Evolutionary conservation across 2,329 filamentous ascomycete genomes (phyloP).

Genomic region (Penicillium sp.): DNA sequence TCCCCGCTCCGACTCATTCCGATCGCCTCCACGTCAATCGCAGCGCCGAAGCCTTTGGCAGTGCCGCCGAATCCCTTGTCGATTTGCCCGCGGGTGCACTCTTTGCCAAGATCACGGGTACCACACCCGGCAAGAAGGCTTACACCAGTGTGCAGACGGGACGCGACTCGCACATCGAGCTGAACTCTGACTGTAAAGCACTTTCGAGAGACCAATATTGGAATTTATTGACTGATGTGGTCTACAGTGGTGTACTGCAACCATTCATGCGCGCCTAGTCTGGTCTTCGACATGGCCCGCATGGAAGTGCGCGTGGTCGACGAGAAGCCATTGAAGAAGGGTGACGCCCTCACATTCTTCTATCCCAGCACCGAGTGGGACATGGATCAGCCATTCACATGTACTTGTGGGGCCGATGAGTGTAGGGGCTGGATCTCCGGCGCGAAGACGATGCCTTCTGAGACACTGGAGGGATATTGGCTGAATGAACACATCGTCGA

Average conservation of each 20-base stretch:
- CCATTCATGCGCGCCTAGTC: conserved; percentile 50
- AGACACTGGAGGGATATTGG: conserved; percentile 37
- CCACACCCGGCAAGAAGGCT: conserved; percentile 43
- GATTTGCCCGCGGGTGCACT: conserved; percentile 48
- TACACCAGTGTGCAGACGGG: conserved; percentile 52
- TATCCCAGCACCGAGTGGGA: conserved; percentile 49
- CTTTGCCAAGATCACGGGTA: conserved; percentile 45
- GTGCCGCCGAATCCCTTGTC: conserved; percentile 46
- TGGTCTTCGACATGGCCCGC: conserved; percentile 50
- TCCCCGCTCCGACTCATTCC: conserved; percentile 26
- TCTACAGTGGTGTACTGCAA: conserved; percentile 49
- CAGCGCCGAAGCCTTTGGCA: conserved; percentile 33
- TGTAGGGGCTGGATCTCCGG: conserved; percentile 41
- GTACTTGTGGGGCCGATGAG: conserved; percentile 38
- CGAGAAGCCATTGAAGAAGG: conserved; percentile 36
- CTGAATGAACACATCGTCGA: conserved; percentile 42
- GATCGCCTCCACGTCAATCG: conserved; percentile 26
- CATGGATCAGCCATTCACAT: conserved; percentile 46
- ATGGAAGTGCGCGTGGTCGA: conserved; percentile 40
- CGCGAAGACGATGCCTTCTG: conserved; percentile 33
- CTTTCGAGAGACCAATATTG: background rate
- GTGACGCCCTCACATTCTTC: conserved; percentile 46
- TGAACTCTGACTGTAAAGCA: conserved; percentile 46
- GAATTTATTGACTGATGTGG: background rate
- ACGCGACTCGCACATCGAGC: conserved; percentile 49